Base-by-base conservation (phyloP, 1,284 basidiomycete species). In the Microbotryomycetes sp. region DNA sequence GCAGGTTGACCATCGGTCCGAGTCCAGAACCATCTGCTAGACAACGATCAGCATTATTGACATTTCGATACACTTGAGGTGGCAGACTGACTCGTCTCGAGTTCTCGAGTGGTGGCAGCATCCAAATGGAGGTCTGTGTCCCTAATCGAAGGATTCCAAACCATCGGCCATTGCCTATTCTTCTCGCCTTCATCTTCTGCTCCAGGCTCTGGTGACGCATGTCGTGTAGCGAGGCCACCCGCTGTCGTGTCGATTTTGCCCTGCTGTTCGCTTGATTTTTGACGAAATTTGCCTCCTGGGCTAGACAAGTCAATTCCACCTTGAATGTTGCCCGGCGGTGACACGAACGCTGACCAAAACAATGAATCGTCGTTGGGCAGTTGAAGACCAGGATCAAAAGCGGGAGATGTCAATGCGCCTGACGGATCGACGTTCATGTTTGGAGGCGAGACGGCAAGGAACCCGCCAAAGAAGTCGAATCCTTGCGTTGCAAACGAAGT, bases 341-440 rank as follows among this genome's bases (percentile, higher is more conserved):
- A 47, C 23, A 47, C 16, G 45, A 48, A 47, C 3, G 52, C 15
- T 7, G 52, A 54, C 52, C 52, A 54, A 48, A 60, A 60, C 29
- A 60, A 36, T 15, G 9, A 7, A n/a, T 60, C 58, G 46, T 55
- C 53, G 5, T 51, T 45, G 5, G 53, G 58, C 16, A 60, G 58
- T 42, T 42, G 36, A 9, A 42, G 19, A 42, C 36, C 36, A 19
- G 36, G 36, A 19, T 42, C 36, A 42, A 42, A 42, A 9, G 36
- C 36, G 36, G 36, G 36, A 42, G 36, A 42, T 42, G 36, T 42
- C 19, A 42, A 9, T 9, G 36, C 36, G n/a, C n/a, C n/a, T n/a
- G n/a, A n/a, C n/a, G n/a, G n/a, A n/a, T n/a, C n/a, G n/a, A n/a
- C n/a, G n/a, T n/a, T n/a, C 19, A 42, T 9, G 19, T 42, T 42